Base-by-base conservation (phyloP, 257 asterid species). In the Ajuga chamaepitys region DNA sequence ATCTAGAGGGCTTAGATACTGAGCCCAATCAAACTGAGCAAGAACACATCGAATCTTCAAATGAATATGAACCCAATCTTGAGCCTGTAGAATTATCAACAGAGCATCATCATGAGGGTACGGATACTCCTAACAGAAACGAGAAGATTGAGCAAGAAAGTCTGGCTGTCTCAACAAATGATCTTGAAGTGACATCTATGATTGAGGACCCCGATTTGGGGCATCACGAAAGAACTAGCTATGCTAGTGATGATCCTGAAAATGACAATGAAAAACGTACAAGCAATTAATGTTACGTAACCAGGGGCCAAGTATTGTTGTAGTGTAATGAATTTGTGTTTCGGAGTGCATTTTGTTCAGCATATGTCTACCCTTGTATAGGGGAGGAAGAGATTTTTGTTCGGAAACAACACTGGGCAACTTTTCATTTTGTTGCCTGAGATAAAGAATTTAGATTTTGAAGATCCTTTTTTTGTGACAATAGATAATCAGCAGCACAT, bases 1-100 rank as follows among this genome's bases (percentile, higher is more conserved):
- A 9, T 68, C 53, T 21, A 38, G 71, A 63, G 12, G 72, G 14
- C 34, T 22, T 38, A 20, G 58, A 66, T 48, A 54, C 74, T 58
- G n/a, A 30, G 7, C 37, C 7, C 21, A 58, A 50, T 22, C 52
- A 66, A 68, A 56, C 64, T 69, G 74, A 53, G 16, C 66, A 58
- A 54, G 52, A 48, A 58, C 34, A n/a, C 26, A 18, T 35, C 2
- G 66, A 68, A 47, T 37, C 61, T 45, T 68, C 59, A 51, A 38
- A 61, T 44, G 66, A 52, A 13, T 28, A 42, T 52, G 69, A 66
- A 41, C 51, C 62, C 20, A 24, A 47, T 51, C 50, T 13, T 68
- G 63, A 78, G 41, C 63, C 66, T 63, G 53, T 48, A 28, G 79
- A 71, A 59, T 9, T 12, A 58, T 37, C 79, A 11, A 30, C 9